Base-by-base conservation (phyloP, 768 basidiomycete genomes). In the Mrakia hoshinonis region DNA sequence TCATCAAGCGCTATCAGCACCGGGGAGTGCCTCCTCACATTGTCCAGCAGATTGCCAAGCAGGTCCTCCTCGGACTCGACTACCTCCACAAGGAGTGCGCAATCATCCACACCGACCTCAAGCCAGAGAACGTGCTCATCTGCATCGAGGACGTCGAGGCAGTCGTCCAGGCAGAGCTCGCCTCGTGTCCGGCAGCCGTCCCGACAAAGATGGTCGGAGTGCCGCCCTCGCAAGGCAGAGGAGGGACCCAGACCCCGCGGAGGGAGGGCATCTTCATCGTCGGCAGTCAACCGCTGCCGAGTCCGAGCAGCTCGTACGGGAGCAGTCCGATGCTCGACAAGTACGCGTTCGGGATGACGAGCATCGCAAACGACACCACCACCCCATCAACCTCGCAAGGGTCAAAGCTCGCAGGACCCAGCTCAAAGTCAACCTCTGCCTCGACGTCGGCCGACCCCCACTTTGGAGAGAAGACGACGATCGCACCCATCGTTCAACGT, bases 41-140 rank as follows among this genome's bases (percentile, higher is more conserved):
- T 75, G 92, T 95, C 74, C 89, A 88, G 77, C 96, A 98, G 80
- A 97, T 98, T 76, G 92, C 93, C 34, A 97, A 97, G 79, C 96
- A 98, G 79, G 87, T 98, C 29, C 83, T 98, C 4, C 85, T 97
- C 29, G 96, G 96, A 7, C 82, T 99, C 62, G 95, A 98, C 78
- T 99, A 98, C 82, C 92, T 99, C 86, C 96, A 99, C 77, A 86
- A 91, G 60, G 91, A 90, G 79, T 99, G 96, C 78, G 91, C 92
- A 49, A 91, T 99, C 76, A 97, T 97, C 68, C 95, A 98, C 79
- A 98, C 95, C 51, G 93, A 99, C 80, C 83, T 99, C 74, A 98
- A 98, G 79, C 96, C 95, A 0, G 96, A 98, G 80, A 98, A 98
- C 80, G 93, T 99, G 34, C 85, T 99, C 62, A 92, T 99, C 74